A percentile compares a stretch with the other conserved stretches of the same genome.
Conservation (phyloP, 495 filamentous ascomycete species). For the Neurospora discreta region DNA sequence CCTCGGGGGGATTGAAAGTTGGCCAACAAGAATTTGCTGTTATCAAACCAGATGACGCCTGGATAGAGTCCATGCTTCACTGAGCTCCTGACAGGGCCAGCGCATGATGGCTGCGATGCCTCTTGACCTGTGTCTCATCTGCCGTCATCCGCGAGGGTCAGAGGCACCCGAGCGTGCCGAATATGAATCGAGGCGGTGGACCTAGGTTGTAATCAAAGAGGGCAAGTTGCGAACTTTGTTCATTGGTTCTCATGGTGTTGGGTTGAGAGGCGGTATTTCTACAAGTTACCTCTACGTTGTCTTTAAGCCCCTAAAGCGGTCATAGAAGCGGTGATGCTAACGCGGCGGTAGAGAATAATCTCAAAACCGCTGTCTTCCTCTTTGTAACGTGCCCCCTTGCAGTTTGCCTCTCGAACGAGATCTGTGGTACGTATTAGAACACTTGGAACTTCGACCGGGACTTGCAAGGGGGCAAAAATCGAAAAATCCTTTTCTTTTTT, state of each 20-base stretch:
- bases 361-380: background rate
- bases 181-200: background rate
- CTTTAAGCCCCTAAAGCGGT: background rate
- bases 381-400: background rate
- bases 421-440: background rate
- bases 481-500: background rate
- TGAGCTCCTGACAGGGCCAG: background rate
- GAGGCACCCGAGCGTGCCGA: background rate
- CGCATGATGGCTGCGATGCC: background rate
- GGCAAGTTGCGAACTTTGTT: background rate
- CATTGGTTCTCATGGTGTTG: background rate
- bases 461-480: background rate
- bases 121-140: background rate
- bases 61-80: background rate
- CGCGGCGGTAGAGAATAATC: background rate
- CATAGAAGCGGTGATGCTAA: background rate
- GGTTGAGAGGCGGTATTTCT: background rate
- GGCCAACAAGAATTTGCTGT: background rate
- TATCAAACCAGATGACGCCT: background rate
- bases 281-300: background rate
- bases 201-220: background rate
- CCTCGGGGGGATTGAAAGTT: background rate
- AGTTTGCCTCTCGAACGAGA: background rate
- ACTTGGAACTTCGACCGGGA: background rate
- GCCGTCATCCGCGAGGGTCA: background rate